Conservation (phyloP, 495 filamentous ascomycete species). For the Hypomontagnella monticulosa region DNA sequence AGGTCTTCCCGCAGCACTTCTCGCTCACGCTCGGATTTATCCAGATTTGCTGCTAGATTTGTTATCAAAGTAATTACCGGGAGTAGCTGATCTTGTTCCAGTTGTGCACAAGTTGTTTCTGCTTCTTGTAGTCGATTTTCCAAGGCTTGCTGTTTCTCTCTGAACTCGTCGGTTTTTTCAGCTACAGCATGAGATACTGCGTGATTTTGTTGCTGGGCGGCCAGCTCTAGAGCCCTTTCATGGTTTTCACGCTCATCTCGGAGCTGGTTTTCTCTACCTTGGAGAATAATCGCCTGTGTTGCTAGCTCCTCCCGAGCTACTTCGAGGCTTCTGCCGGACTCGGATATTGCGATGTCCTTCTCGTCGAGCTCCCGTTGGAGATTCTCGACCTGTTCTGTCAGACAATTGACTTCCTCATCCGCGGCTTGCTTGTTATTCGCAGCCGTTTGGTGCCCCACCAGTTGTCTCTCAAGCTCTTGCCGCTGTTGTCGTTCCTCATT, state of each 20-base stretch:
- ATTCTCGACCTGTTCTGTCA: constrained; percentile 19
- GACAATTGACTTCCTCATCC: constrained; percentile 4
- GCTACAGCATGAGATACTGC: constrained; percentile 23
- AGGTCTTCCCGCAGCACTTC: constrained; percentile 28
- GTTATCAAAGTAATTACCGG: constrained; percentile 11
- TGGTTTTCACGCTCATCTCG: constrained; percentile 24
- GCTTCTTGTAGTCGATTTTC: constrained; percentile 33
- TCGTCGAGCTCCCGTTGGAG: constrained; percentile 22
- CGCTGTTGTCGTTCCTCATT: constrained; percentile 29
- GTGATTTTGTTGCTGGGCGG: constrained; percentile 34
- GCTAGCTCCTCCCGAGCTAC: constrained; percentile 35
- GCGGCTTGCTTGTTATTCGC: constrained; percentile 12
- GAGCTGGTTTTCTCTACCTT: constrained; percentile 24
- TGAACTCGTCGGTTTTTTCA: constrained; percentile 28
- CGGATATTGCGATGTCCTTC: constrained; percentile 18
- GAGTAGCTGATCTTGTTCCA: too few relatives aligned
- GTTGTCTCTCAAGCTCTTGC: constrained; percentile 2
- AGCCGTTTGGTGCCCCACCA: not conserved
- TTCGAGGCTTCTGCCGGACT: constrained; percentile 27
- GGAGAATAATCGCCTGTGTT: constrained; percentile 15
- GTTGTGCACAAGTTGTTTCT: too few relatives aligned
- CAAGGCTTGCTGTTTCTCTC: constrained; percentile 12
- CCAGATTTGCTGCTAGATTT: constrained; percentile 16
- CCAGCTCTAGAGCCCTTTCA: constrained; percentile 17
- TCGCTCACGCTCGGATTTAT: constrained; percentile 26